These are phyloP conservation scores for Pythium apleroticum DNA, from an alignment of 352 stramenopile species.

Conservation along the genomic window DNA sequence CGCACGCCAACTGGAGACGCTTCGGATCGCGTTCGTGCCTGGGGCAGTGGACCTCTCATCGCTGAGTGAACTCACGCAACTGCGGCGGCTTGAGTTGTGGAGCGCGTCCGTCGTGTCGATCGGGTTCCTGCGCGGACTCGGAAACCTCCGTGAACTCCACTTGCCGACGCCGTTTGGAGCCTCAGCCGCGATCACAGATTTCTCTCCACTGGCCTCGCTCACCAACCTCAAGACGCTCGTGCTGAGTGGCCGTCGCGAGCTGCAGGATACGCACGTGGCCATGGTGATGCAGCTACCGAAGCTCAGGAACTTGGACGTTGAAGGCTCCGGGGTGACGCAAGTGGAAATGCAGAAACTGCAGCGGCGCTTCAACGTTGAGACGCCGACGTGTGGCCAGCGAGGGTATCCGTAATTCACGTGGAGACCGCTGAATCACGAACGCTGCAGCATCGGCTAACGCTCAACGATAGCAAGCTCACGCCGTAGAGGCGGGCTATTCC, in stretches of 20 bases:
- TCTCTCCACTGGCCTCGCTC: conserved; percentile 12
- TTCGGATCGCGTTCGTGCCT: conserved; percentile 21
- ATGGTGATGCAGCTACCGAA: conserved; percentile 9
- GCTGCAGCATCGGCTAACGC: too few relatives aligned
- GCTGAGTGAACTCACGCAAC: conserved; percentile 16
- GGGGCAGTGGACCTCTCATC: conserved; percentile 21
- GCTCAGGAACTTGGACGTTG: conserved; percentile 11
- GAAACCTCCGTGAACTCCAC: conserved; percentile 16
- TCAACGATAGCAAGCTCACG: too few relatives aligned
- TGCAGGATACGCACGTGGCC: conserved; percentile 11
- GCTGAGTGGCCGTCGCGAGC: conserved; percentile 19
- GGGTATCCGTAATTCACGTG: neutral
- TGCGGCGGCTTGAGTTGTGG: conserved; percentile 19
- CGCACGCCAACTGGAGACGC: conserved; percentile 1
- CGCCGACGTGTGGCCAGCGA: too few relatives aligned
- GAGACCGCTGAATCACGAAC: too few relatives aligned
- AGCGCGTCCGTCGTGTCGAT: conserved; percentile 19
- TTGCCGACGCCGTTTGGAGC: conserved; percentile 12
- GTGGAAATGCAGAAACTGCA: neutral
- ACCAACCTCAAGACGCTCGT: conserved; percentile 8
- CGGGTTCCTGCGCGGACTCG: conserved; percentile 16
- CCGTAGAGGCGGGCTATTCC: too few relatives aligned
- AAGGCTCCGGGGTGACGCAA: neutral
- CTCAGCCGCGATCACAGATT: conserved; percentile 14
- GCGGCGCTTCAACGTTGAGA: neutral